Conservation (phyloP, 257 asterid species). For the Solanum etuberosum region DNA sequence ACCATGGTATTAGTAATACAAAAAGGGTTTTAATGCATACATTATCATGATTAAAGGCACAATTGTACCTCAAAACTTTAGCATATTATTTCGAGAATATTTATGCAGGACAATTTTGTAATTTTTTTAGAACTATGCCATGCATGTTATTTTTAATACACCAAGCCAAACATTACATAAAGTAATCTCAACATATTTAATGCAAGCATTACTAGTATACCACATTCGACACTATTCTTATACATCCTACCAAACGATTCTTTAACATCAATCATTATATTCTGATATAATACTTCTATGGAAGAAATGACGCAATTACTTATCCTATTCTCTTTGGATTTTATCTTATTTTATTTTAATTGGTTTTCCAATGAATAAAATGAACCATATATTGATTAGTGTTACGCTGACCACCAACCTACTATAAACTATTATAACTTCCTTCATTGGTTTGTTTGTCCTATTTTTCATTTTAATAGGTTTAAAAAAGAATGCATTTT, state of each 20-base stretch:
- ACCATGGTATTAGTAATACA: neutral
- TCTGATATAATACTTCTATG: neutral
- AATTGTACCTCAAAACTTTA: too few relatives aligned
- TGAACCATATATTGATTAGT: neutral
- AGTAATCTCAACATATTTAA: neutral
- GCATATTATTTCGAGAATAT: neutral
- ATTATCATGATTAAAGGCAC: too few relatives aligned
- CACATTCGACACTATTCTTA: neutral
- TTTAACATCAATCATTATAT: neutral
- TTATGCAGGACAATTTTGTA: too few relatives aligned
- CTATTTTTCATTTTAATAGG: too few relatives aligned
- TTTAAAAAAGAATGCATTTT: too few relatives aligned
- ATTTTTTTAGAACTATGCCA: too few relatives aligned
- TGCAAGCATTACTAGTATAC: too few relatives aligned
- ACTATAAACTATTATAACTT: neutral
- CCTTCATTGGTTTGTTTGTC: neutral
- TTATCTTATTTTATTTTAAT: neutral
- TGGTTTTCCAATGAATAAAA: neutral
- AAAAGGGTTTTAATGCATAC: neutral
- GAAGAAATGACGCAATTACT: neutral
- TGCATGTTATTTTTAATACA: too few relatives aligned
- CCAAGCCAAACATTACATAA: neutral
- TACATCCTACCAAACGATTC: neutral
- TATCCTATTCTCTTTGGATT: neutral
- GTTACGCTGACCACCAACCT: neutral